Conservation (phyloP, 352 stramenopile species). For the Globisporangium spinosum region DNA sequence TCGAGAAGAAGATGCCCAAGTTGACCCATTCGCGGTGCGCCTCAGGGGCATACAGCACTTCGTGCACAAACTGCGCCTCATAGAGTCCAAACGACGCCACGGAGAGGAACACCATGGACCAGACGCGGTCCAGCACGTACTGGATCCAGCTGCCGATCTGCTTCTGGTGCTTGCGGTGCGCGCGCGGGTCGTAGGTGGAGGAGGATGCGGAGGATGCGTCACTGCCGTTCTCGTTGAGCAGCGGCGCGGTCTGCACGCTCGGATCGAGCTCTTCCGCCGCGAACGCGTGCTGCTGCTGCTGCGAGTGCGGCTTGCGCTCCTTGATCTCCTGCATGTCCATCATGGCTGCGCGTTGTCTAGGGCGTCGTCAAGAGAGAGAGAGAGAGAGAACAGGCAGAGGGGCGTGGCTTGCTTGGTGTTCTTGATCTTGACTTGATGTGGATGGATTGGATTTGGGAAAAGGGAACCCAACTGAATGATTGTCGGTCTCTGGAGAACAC, state of each 20-base stretch:
- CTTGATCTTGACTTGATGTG: not conserved
- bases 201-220: not conserved
- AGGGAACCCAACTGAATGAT: too few species aligned
- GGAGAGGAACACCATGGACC: slow-evolving; percentile 50
- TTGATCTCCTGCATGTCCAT: slow-evolving; percentile 65
- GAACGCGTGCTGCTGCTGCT: slow-evolving; percentile 5
- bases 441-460: not conserved
- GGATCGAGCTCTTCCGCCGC: slow-evolving; percentile 36
- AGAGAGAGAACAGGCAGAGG: too few species aligned
- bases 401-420: not conserved
- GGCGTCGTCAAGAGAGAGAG: not conserved
- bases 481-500: too few species aligned
- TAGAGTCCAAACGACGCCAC: slow-evolving; percentile 52
- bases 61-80: slow-evolving; percentile 53
- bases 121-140: slow-evolving; percentile 51
- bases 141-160: slow-evolving; percentile 33
- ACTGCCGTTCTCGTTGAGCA: slow-evolving; percentile 14
- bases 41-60: slow-evolving; percentile 48
- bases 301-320: slow-evolving; percentile 29
- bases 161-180: slow-evolving; percentile 14
- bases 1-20: slow-evolving; percentile 45
- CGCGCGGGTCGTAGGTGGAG: not conserved
- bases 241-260: slow-evolving; percentile 27
- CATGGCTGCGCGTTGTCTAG: slow-evolving; percentile 12
- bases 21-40: slow-evolving; percentile 53